A percentile compares a stretch with the other conserved stretches of the same genome.
These are phyloP conservation scores for Psilocybe cyanescens DNA, from an alignment of 768 basidiomycete species.

Conservation along the genomic window DNA sequence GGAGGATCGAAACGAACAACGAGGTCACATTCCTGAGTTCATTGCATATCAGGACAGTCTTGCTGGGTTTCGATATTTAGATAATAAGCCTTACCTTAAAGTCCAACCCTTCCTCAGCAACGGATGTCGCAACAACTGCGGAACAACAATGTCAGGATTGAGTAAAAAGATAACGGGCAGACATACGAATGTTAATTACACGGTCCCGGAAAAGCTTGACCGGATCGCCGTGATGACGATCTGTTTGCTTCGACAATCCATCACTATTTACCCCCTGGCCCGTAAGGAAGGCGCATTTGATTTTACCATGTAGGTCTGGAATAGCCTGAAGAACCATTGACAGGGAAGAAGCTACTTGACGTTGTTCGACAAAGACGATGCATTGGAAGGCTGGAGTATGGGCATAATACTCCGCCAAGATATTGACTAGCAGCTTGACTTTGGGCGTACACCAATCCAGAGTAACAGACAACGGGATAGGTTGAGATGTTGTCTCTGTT, in stretches of 20 bases:
- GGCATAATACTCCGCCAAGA: constrained; percentile 58
- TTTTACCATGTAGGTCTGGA: constrained; percentile 55
- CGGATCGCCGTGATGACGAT: constrained; percentile 56
- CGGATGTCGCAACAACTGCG: constrained; percentile 79
- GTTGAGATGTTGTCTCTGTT: constrained; percentile 31
- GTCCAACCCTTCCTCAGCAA: constrained; percentile 92
- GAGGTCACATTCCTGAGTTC: constrained; percentile 75
- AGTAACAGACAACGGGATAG: constrained; percentile 44
- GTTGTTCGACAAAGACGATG: constrained; percentile 88
- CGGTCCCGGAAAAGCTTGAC: constrained; percentile 69
- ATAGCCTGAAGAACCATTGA: constrained; percentile 66
- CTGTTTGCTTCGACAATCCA: constrained; percentile 42
- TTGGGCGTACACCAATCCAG: constrained; percentile 80
- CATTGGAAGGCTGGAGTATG: constrained; percentile 61
- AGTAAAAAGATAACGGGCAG: neutral
- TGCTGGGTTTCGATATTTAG: neutral
- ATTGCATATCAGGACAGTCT: constrained; percentile 1
- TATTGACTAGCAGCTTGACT: constrained; percentile 60
- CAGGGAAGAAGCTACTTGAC: constrained; percentile 76
- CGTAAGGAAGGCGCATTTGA: constrained; percentile 68
- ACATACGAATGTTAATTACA: constrained; percentile 70
- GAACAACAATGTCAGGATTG: neutral
- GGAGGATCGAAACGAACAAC: constrained; percentile 86
- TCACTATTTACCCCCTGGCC: constrained; percentile 63
- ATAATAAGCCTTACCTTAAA: constrained; percentile 61